A percentile compares a stretch with the other conserved stretches of the same genome.
These are phyloP conservation scores for Geosmithia morbida DNA, from an alignment of 2,329 filamentous ascomycete genomes.

Conservation along the genomic window DNA sequence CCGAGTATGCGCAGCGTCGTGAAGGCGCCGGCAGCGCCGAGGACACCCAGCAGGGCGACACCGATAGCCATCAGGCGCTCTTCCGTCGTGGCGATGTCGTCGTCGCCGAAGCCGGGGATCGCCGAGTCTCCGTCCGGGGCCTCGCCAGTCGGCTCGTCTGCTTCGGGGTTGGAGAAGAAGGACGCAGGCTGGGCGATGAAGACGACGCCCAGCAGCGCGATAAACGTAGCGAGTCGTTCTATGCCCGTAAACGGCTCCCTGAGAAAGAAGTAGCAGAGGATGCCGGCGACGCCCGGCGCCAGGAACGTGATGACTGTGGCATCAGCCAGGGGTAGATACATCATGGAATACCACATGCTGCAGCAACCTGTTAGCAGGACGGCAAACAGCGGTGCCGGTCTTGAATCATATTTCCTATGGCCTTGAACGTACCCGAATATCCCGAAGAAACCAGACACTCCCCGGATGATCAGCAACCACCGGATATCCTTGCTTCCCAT, in stretches of 20 bases:
- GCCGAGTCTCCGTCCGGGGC: not conserved
- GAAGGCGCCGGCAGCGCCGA: slow-evolving; percentile 61
- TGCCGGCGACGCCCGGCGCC: slow-evolving; percentile 63
- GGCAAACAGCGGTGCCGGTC: too few relatives aligned
- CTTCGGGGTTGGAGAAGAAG: slow-evolving; percentile 24
- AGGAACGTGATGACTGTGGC: slow-evolving; percentile 85
- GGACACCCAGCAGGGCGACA: slow-evolving; percentile 60
- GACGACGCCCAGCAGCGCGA: slow-evolving; percentile 68
- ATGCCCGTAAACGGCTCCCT: slow-evolving; percentile 65
- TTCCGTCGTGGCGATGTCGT: slow-evolving; percentile 33
- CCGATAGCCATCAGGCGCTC: slow-evolving; percentile 58
- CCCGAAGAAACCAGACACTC: slow-evolving; percentile 59
- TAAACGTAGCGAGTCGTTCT: slow-evolving; percentile 60
- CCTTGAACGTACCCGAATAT: slow-evolving; percentile 50
- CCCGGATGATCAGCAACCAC: slow-evolving; percentile 51
- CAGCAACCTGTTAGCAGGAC: not conserved
- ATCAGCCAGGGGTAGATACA: slow-evolving; percentile 74
- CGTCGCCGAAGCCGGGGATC: slow-evolving; percentile 11
- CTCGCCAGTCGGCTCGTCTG: slow-evolving; percentile 7
- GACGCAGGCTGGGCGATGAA: slow-evolving; percentile 63
- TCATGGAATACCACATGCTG: slow-evolving; percentile 44
- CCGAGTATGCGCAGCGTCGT: slow-evolving; percentile 70
- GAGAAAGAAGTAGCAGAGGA: slow-evolving; percentile 61
- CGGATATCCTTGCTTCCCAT: slow-evolving; percentile 55
- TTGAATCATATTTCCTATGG: too few relatives aligned